Base-by-base conservation (phyloP, 768 basidiomycete species). In the Pleurotus eryngii region DNA sequence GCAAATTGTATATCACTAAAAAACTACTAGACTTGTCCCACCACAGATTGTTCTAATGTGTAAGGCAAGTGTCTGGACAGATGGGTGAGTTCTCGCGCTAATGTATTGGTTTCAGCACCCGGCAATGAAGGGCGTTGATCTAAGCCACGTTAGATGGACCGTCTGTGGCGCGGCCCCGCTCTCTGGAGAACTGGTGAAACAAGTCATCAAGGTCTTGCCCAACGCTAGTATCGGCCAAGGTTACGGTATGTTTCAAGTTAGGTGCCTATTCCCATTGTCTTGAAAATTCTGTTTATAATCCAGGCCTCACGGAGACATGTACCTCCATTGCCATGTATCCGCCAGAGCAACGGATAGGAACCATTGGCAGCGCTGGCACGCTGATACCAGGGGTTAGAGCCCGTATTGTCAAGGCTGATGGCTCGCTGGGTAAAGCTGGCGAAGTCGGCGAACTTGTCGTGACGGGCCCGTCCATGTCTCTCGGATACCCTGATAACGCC, bases 21-120 rank as follows among this genome's bases (percentile, higher is more conserved):
- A 17, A 15, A 12, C 12, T 11, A 2, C 5, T 8, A 79, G 70
- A 57, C 67, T 87, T 18, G 85, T 87, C 35, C 86, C 86, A 15
- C 86, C 86, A 15, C 83, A 86, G 56, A 76, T 85, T 5, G 80
- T 88, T 8, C 70, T 86, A 14, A 67, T 88, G n/a, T 83, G 82
- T 76, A 88, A 88, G 74, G 85, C 83, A 62, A 48, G 61, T 55
- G 8, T 7, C 17, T 42, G n/a, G n/a, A 0, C 37, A 15, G 22
- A 27, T 12, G 14, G 35, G 22, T 38, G 15, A 2, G 4, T 14
- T 55, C 47, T 49, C 42, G 27, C 18, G 15, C 45, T 50, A 47
- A 61, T 58, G 30, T 3, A 38, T 30, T 46, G 35, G 12, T 35
- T 24, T 12, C 47, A 86, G 83, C 79, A 84, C 63, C 82, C 81